Conservation (phyloP, 768 basidiomycete genomes). For the Hortiboletus flavorubellus region DNA sequence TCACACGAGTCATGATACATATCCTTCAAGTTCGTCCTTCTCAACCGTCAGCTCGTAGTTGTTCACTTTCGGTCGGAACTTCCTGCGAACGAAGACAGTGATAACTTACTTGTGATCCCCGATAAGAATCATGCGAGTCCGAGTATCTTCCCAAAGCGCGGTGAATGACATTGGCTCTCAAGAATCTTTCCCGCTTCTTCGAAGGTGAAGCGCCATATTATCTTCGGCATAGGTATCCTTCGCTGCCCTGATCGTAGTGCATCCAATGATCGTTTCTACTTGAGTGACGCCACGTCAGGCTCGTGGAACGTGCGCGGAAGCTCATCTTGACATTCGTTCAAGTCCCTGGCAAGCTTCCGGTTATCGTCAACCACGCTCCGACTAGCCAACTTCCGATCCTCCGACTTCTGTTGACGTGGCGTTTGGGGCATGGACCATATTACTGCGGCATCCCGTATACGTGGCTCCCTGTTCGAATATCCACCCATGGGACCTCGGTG, state of each 20-base stretch:
- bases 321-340: conserved; percentile 37
- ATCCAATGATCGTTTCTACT: conserved; percentile 57
- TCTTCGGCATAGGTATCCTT: conserved; percentile 42
- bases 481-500: conserved; percentile 42
- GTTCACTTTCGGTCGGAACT: conserved; percentile 71
- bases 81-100: conserved; percentile 35
- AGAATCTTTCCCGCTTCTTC: conserved; percentile 75
- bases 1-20: conserved; percentile 30
- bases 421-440: conserved; percentile 39
- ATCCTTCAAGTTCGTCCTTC: conserved; percentile 64
- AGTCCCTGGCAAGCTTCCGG: conserved; percentile 32
- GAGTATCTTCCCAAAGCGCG: conserved; percentile 43
- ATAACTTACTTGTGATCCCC: conserved; percentile 68
- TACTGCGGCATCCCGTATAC: conserved; percentile 20
- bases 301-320: conserved; percentile 37
- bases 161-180: conserved; percentile 61
- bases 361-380: conserved; percentile 35
- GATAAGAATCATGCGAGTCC: conserved; percentile 56
- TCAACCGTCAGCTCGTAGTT: conserved; percentile 63
- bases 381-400: conserved; percentile 32
- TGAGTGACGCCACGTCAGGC: conserved; percentile 35
- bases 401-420: conserved; percentile 26
- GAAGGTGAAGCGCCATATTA: conserved; percentile 47
- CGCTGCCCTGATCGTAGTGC: conserved; percentile 68
- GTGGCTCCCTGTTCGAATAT: conserved; percentile 29